Base-by-base conservation (phyloP, 306 rosid genomes). In the Vigna angularis region DNA sequence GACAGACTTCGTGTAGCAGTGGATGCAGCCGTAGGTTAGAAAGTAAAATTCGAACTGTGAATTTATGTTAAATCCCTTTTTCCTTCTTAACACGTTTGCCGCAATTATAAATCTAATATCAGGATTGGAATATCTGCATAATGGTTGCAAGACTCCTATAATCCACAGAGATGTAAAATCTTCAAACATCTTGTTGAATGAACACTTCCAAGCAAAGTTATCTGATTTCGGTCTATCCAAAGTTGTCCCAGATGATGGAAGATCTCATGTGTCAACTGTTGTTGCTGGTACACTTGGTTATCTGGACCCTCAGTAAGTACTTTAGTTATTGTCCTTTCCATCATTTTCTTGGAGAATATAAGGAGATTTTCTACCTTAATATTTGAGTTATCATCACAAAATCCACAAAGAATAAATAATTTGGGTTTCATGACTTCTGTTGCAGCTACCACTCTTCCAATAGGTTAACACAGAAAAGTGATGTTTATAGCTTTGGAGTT, bases 401-500 rank as follows among this genome's bases (percentile, higher is more conserved):
- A 30, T 30, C 34, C 34, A 4, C 5, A 0, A 4, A 30, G 34
- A 30, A 0, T 0, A 30, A 30, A 30, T 4, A 30, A 30, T 4
- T 30, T 30, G 34, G 34, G 34, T 30, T 4, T 30, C 34, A 30
- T 30, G 34, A 30, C 34, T 30, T 30, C 34, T 30, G 5, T 30
- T 30, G 34, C 34, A 30, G 34, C 34, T 30, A 30, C 5, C 34
- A 30, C 0, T 30, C 34, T 30, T 30, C 34, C 5, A 30, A 26
- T 63, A 79, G 82, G 40, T 69, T 90, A 24, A 81, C 74, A 10
- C 87, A 85, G 77, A 85, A 86, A 50, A 90, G 88, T 28, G 92
- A 88, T 77, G 85, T 86, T 51, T 88, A 76, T 78, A 88, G 91
- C 63, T 90, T 85, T 58, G 87, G 90, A 34, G 85, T 86, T 34